Base-by-base conservation (phyloP, 78 protist species). In the Bodo saltans region DNA sequence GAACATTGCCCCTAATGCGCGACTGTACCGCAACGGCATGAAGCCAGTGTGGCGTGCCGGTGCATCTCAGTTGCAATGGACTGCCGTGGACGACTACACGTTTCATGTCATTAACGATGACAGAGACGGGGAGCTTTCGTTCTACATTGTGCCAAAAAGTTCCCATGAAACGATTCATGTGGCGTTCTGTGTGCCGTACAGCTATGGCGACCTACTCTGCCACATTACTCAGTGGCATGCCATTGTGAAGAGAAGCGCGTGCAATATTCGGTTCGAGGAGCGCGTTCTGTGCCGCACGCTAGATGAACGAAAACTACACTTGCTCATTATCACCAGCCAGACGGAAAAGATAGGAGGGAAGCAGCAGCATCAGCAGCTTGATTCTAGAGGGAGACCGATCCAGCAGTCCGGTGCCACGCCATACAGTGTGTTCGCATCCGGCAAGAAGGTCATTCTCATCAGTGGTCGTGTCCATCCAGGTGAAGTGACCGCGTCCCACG, bases 401-500 rank as follows among this genome's bases (percentile, higher is more conserved):
- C n/a, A n/a, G n/a, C n/a, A n/a, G n/a, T 23, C 29, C 17, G 74
- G 39, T 71, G 53, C 39, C 29, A 21, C 17, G 30, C 74, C 53
- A 17, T 71, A 35, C 74, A 23, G 32, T 17, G 17, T 23, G 32
- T 38, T 38, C 40, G 39, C 25, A 72, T 8, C 12, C 21, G 74
- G 23, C 74, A 39, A 88, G 42, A 52, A 70, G 41, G 78, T 35
- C 32, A 82, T 92, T 4, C 82, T 91, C n/a, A 32, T 94, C 34
- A 42, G 92, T 2, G 91, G 90, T 0, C 76, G 97, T n/a, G 97
- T 94, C 53, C 97, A 94, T 41, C 97, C 97, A 0, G 94, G 95
- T 37, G 97, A 94, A 85, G 78, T 93, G 3, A 83, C 88, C 39
- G 86, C 95, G 30, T 71, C 87, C 4, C 89, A 84, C 86, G 91